Percentiles rank a stretch among this genome's conserved stretches.
Evolutionary conservation across 2,329 filamentous ascomycete genomes (phyloP).

Genomic region (Beauveria brongniartii): DNA sequence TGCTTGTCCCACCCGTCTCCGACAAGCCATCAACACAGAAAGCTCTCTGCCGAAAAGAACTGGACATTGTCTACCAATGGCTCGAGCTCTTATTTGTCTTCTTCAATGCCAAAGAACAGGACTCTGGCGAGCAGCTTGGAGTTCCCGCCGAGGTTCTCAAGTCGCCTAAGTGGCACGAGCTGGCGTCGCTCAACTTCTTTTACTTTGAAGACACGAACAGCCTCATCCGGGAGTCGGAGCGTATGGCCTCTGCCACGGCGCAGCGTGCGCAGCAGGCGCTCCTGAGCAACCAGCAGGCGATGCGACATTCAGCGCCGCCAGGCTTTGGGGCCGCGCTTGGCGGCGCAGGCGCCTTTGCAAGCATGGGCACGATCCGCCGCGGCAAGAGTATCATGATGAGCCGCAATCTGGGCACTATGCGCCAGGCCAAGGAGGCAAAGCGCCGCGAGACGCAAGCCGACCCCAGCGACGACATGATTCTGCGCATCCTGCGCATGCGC

Average conservation of each 20-base stretch:
- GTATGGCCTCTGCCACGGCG: constrained; percentile 84
- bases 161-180: constrained; percentile 95
- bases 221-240: constrained; percentile 88
- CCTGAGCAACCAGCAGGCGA: constrained; percentile 36
- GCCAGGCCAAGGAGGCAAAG: constrained; percentile 91
- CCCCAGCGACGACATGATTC: constrained; percentile 95
- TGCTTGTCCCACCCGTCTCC: constrained; percentile 87
- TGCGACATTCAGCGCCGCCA: constrained; percentile 63
- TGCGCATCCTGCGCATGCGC: constrained; percentile 89
- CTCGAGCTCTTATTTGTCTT: constrained; percentile 84
- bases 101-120: constrained; percentile 87
- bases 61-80: constrained; percentile 95
- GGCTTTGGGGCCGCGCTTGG: constrained; percentile 28
- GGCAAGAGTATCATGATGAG: constrained; percentile 85
- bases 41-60: constrained; percentile 75
- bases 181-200: constrained; percentile 95
- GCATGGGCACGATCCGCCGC: constrained; percentile 57
- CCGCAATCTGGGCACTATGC: constrained; percentile 92
- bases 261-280: constrained; percentile 65
- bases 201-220: constrained; percentile 91
- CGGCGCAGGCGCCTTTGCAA: constrained; percentile 43
- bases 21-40: constrained; percentile 88
- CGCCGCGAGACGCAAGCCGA: constrained; percentile 92
- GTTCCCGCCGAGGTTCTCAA: constrained; percentile 88
- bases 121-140: constrained; percentile 70